Evolutionary conservation across 257 asterid genomes (phyloP).

Genomic region (Osmanthus fragrans): DNA sequence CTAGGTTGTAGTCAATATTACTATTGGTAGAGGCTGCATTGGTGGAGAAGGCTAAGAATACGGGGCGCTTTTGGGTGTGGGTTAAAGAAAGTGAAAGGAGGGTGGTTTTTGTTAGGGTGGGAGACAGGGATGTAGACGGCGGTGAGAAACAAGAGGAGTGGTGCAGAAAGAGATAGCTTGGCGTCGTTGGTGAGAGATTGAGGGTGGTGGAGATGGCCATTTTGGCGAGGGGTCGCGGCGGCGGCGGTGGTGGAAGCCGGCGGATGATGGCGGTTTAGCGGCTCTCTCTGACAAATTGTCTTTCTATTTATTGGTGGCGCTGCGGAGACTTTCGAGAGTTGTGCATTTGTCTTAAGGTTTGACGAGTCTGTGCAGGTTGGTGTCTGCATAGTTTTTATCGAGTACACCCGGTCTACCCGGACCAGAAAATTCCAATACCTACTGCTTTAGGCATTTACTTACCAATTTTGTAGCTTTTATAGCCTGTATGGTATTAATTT

Average conservation of each 20-base stretch:
- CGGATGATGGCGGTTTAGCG: background rate
- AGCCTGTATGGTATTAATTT: no score
- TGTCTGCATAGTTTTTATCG: background rate
- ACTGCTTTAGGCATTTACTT: no score
- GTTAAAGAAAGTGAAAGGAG: conserved; percentile 19
- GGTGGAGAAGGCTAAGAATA: conserved; percentile 32
- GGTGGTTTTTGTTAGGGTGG: conserved; percentile 20
- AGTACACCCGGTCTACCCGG: background rate
- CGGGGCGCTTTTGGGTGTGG: conserved; percentile 19
- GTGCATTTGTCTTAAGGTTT: background rate
- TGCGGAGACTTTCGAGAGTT: background rate
- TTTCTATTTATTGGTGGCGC: background rate
- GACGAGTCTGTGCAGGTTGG: background rate
- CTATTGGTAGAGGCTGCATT: conserved; percentile 32
- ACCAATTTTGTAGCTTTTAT: no score
- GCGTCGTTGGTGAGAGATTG: conserved; percentile 23
- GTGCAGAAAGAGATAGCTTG: conserved; percentile 27
- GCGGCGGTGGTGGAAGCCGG: background rate
- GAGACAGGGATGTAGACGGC: conserved; percentile 16
- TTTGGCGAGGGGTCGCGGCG: conserved; percentile 13
- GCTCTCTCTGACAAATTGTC: background rate
- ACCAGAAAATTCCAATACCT: background rate
- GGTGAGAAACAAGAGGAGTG: conserved; percentile 23
- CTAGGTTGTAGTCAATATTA: conserved; percentile 26
- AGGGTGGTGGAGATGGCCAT: conserved; percentile 43